Conservation (phyloP, 164 flowering plant species). For the Chimonanthus praecox region DNA sequence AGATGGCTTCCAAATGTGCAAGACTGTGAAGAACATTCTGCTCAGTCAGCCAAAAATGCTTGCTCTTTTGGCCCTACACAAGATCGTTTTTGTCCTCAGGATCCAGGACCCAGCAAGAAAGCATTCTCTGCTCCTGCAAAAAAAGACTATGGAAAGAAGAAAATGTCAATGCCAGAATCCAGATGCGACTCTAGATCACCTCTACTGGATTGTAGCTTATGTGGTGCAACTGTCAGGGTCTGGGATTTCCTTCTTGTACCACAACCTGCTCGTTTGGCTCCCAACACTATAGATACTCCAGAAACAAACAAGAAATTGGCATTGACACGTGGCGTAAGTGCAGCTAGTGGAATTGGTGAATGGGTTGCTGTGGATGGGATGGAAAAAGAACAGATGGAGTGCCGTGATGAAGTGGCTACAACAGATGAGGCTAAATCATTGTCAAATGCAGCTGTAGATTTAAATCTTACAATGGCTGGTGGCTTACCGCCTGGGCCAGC, state of each 20-base stretch:
- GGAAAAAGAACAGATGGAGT: slow-evolving; percentile 70
- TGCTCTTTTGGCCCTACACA: slow-evolving; percentile 57
- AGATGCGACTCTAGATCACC: slow-evolving; percentile 73
- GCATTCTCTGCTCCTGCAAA: slow-evolving; percentile 54
- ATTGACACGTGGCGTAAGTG: slow-evolving; percentile 87
- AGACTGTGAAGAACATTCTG: slow-evolving; percentile 96
- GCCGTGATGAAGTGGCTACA: slow-evolving; percentile 65
- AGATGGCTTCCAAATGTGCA: slow-evolving; percentile 89
- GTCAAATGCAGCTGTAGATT: slow-evolving; percentile 51
- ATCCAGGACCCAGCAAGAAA: slow-evolving; percentile 56
- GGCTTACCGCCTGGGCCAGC: slow-evolving; percentile 39
- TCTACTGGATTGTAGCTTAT: slow-evolving; percentile 88
- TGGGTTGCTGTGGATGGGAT: slow-evolving; percentile 76
- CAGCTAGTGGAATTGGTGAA: slow-evolving; percentile 93
- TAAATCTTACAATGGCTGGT: slow-evolving; percentile 71
- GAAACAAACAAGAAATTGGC: slow-evolving; percentile 74
- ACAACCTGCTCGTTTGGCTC: slow-evolving; percentile 66
- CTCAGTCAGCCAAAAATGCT: slow-evolving; percentile 90
- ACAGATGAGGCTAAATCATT: slow-evolving; percentile 40
- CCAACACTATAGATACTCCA: slow-evolving; percentile 56
- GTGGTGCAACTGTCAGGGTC: slow-evolving; percentile 91
- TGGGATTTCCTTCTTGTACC: slow-evolving; percentile 76
- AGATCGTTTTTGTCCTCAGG: slow-evolving; percentile 35
- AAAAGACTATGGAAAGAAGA: slow-evolving; percentile 50
- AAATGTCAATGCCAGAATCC: slow-evolving; percentile 40